Evolutionary conservation across 768 basidiomycete species (phyloP), one percentile per base, ranked within the genome.

Genomic region (Boletus pseudopeckii): DNA sequence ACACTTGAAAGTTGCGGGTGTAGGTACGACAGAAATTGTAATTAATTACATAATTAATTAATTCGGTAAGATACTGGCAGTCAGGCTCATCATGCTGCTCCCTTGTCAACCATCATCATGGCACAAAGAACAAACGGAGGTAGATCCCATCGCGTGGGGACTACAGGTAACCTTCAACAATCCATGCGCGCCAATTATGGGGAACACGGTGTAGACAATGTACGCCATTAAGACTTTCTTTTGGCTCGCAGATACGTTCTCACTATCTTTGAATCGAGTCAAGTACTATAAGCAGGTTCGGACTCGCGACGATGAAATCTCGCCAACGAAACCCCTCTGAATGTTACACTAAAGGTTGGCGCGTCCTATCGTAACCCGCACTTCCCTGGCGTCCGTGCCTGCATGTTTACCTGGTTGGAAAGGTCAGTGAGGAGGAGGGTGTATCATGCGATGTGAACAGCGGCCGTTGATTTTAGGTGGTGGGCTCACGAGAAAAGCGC

Each of bases 331-430:
- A 8, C 36, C 2, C 24, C 3, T 6, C 39, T 55, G 37, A 56
- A 42, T 24, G 34, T 43, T 8, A 3, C 22, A 7, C 34, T 13
- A n/a, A 1, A 81, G 72, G 84, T 87, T 1, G 80, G 81, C n/a
- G 68, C 81, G 18, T 82, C 79, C 10, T 88, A 90, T 68, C 80
- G 86, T 13, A 88, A 88, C 62, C 85, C 86, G 0, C 86, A 88
- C 69, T 86, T 81, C 57, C 84, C 82, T 2, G 85, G 84, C 7
- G 75, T 88, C 49, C 76, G 80, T 53, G 77, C 76, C 28, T 79
- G 78, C 64, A 68, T 83, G 20, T 77, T 77, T 56, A 63, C 74
- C 26, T 81, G 80, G 80, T 65, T 84, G 18, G 79, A 77, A 64
- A 75, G 71, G 81, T 78, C 51, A 52, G 67, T 56, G 39, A 5